A percentile compares a stretch with the other conserved stretches of the same genome.
Conservation (phyloP, 164 flowering plant species). For the Santalum album region DNA sequence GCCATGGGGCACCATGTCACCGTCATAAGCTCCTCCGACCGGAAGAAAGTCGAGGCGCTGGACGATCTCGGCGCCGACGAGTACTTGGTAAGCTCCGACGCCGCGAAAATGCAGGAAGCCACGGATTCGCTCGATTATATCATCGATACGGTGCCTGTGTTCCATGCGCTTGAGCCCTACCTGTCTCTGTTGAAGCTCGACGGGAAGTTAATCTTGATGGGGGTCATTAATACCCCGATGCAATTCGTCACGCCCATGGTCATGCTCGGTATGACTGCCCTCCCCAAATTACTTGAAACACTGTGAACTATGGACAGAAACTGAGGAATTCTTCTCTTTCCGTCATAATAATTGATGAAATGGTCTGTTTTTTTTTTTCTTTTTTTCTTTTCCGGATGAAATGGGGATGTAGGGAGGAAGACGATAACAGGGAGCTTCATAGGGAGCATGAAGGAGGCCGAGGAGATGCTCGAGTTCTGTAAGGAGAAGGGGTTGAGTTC, state of each 20-base stretch:
- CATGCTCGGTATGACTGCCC: constrained; percentile 62
- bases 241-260: constrained; percentile 62
- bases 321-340: too few species aligned
- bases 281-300: too few species aligned
- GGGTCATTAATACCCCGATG: constrained; percentile 54
- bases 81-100: constrained; percentile 58
- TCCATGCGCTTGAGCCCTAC: constrained; percentile 65
- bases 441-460: constrained; percentile 80
- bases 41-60: constrained; percentile 54
- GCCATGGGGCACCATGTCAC: constrained; percentile 80
- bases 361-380: background rate
- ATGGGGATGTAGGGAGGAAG: constrained; percentile 45
- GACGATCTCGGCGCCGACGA: constrained; percentile 62
- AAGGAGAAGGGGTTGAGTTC: constrained; percentile 51
- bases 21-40: constrained; percentile 68
- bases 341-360: too few species aligned
- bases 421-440: constrained; percentile 67
- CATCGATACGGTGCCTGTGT: constrained; percentile 64
- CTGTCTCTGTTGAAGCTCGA: constrained; percentile 56
- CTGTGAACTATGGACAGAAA: too few species aligned
- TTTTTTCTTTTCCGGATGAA: too few species aligned
- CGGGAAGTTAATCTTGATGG: constrained; percentile 62
- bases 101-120: constrained; percentile 28
- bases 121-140: constrained; percentile 59
- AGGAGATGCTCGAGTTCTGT: constrained; percentile 73